A percentile compares a stretch with the other conserved stretches of the same genome.
phyloP scores from a whole-genome alignment of 345 rosid species.

The Aurinia saxatilis region DNA sequence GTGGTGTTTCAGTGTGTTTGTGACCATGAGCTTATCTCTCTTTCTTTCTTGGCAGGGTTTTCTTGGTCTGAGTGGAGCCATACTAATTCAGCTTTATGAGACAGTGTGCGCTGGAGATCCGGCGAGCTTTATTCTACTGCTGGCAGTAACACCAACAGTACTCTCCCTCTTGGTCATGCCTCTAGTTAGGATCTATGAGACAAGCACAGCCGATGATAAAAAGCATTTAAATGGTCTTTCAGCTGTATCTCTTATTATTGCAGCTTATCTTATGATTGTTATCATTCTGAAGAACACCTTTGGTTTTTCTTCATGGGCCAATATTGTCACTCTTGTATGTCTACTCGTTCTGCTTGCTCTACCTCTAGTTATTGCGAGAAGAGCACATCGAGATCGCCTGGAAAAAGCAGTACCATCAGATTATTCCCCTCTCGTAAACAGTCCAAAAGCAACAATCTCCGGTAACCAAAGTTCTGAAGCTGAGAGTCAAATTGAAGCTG shows the following conservation, averaged over 20 bases:
- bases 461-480: constrained; percentile 12
- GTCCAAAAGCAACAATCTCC: constrained; percentile 27
- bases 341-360: constrained; percentile 48
- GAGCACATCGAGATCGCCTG: constrained; percentile 41
- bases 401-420: constrained; percentile 9
- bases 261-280: constrained; percentile 67
- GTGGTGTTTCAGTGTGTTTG: not conserved
- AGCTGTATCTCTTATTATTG: constrained; percentile 45
- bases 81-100: constrained; percentile 58
- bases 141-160: constrained; percentile 54
- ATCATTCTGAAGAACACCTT: constrained; percentile 49
- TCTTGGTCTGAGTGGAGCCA: constrained; percentile 88
- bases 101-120: constrained; percentile 56
- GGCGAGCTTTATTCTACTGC: constrained; percentile 52
- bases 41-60: constrained; percentile 49
- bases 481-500: constrained; percentile 3
- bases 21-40: not conserved
- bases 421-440: constrained; percentile 17
- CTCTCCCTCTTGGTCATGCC: constrained; percentile 63
- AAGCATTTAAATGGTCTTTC: constrained; percentile 70
- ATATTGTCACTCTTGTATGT: constrained; percentile 31
- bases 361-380: constrained; percentile 50
- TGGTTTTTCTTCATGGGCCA: constrained; percentile 43
- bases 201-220: constrained; percentile 43
- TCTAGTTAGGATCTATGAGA: constrained; percentile 49